These are phyloP conservation scores for Gymnopilus dilepis DNA, from an alignment of 768 basidiomycete species.

Conservation along the genomic window DNA sequence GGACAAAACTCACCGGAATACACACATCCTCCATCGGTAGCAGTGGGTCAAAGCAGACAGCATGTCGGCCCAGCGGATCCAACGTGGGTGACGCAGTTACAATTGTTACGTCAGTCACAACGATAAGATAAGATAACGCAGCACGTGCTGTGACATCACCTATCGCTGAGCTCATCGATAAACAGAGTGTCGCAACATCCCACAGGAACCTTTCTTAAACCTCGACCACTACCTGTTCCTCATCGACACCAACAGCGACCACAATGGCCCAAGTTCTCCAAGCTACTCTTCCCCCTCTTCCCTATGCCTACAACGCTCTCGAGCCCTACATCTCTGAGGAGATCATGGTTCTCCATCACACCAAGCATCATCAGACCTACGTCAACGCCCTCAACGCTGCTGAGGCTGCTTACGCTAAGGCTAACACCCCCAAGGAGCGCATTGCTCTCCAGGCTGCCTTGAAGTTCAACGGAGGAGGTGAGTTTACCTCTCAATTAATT, in stretches of 20 bases:
- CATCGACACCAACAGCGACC: background rate
- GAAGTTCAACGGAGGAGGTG: conserved; percentile 97
- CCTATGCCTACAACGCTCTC: conserved; percentile 86
- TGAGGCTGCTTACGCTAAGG: conserved; percentile 74
- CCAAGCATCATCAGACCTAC: conserved; percentile 95
- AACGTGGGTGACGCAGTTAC: background rate
- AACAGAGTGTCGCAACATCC: background rate
- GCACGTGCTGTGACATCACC: conserved; percentile 24
- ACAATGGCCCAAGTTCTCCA: conserved; percentile 31
- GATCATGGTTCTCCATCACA: conserved; percentile 96
- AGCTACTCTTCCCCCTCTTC: conserved; percentile 71
- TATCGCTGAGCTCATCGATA: conserved; percentile 14
- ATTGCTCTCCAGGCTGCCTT: conserved; percentile 90
- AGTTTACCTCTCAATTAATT: conserved; percentile 28
- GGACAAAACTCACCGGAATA: conserved; percentile 19
- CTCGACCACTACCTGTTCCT: conserved; percentile 14
- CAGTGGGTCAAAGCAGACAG: background rate
- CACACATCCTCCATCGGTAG: conserved; percentile 20
- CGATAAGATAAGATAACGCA: background rate
- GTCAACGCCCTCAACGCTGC: conserved; percentile 92
- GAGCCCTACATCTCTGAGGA: conserved; percentile 89
- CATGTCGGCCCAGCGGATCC: background rate
- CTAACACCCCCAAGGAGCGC: conserved; percentile 73
- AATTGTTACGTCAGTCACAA: background rate
- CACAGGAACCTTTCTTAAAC: conserved; percentile 1